These are phyloP conservation scores for Peribolospora kevripleyi DNA, from an alignment of 768 basidiomycete genomes.

Conservation along the genomic window DNA sequence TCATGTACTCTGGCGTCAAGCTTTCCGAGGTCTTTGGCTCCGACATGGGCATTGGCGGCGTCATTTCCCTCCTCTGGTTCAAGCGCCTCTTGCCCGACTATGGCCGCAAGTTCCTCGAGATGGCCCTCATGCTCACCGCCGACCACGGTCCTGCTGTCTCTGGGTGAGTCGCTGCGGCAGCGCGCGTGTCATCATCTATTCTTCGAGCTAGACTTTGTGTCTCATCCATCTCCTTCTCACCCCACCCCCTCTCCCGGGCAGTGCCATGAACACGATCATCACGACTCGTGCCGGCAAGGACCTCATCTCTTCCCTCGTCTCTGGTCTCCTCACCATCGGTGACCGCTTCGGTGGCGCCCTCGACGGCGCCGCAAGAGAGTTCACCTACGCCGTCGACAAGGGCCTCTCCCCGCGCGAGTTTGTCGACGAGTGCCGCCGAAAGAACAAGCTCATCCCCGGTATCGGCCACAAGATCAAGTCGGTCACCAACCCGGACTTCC, in stretches of 20 bases:
- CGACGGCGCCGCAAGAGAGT: slow-evolving; percentile 90
- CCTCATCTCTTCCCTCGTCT: slow-evolving; percentile 80
- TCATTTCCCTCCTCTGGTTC: slow-evolving; percentile 90
- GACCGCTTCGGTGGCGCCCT: slow-evolving; percentile 96
- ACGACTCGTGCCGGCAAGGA: slow-evolving; percentile 98
- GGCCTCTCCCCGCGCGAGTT: slow-evolving; percentile 95
- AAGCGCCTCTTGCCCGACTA: slow-evolving; percentile 74
- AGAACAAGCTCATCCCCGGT: slow-evolving; percentile 40
- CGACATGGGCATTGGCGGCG: slow-evolving; percentile 48
- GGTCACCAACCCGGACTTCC: slow-evolving; percentile 81
- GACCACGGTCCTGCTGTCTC: slow-evolving; percentile 97
- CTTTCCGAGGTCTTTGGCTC: slow-evolving; percentile 96
- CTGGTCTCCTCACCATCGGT: slow-evolving; percentile 91
- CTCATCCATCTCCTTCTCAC: not conserved
- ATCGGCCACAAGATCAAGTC: slow-evolving; percentile 99
- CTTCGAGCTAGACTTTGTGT: not conserved
- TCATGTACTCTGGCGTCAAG: slow-evolving; percentile 94
- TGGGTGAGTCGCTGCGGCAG: slow-evolving; percentile 22
- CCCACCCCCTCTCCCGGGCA: slow-evolving; percentile 11
- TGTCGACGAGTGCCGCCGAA: slow-evolving; percentile 37
- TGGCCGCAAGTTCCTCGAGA: slow-evolving; percentile 98
- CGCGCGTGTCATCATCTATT: not conserved
- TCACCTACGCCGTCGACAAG: slow-evolving; percentile 69
- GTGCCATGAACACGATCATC: slow-evolving; percentile 99
- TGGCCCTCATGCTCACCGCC: slow-evolving; percentile 97